Percentiles rank a stretch among this genome's conserved stretches.
phyloP scores from a whole-genome alignment of 2,329 filamentous ascomycete species.

The Septoria petroselini region DNA sequence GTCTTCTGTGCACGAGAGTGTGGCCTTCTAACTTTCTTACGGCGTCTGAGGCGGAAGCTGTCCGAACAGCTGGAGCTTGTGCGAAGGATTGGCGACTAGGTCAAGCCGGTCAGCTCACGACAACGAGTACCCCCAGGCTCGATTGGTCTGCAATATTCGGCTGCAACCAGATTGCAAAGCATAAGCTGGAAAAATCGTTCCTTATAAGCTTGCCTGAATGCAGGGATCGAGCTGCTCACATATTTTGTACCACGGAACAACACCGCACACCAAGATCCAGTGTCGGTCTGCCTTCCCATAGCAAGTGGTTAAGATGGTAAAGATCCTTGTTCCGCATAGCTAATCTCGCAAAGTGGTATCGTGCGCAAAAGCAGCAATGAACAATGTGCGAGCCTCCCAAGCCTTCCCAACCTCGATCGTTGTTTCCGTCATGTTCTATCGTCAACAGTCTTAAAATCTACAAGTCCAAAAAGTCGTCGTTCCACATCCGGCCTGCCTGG shows the following conservation, averaged over 20 bases:
- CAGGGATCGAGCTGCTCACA: no score
- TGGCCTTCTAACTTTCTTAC: neutral
- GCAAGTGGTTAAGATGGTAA: neutral
- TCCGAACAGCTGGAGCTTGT: neutral
- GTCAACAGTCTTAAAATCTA: neutral
- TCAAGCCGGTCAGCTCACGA: conserved; percentile 7
- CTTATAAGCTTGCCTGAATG: no score
- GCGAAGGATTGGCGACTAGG: neutral
- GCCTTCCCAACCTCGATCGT: neutral
- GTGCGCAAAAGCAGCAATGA: conserved; percentile 14
- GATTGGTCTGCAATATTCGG: no score
- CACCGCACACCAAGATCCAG: no score
- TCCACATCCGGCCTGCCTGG: conserved; percentile 32
- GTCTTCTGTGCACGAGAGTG: neutral
- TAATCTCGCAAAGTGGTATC: conserved; percentile 12
- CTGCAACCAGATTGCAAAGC: no score
- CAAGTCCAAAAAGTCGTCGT: conserved; percentile 29
- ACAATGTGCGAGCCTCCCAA: conserved; percentile 2
- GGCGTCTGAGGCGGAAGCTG: neutral
- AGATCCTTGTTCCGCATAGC: neutral
- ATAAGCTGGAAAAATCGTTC: no score
- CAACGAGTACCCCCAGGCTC: no score
- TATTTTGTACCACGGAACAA: no score
- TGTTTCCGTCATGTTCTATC: neutral
- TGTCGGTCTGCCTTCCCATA: no score